These are phyloP conservation scores for Eucalyptus sp. DNA, from an alignment of 345 rosid species.

Conservation along the genomic window DNA sequence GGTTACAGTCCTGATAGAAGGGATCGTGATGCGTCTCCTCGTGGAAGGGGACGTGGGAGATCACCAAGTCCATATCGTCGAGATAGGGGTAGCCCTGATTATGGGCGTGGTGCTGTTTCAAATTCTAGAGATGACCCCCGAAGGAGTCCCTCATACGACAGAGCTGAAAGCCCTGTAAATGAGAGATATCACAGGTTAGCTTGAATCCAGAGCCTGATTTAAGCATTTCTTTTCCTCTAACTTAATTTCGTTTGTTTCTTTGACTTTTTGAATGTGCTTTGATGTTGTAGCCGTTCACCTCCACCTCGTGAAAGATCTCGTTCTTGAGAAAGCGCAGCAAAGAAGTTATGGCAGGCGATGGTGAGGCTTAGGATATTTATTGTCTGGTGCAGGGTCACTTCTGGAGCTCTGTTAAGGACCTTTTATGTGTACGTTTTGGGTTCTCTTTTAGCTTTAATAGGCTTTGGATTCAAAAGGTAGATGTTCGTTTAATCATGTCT, in stretches of 20 bases:
- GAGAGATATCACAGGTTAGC: constrained; percentile 39
- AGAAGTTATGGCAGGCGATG: background rate
- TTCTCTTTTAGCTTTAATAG: background rate
- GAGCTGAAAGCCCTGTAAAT: constrained; percentile 53
- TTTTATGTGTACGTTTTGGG: background rate
- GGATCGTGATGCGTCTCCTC: constrained; percentile 59
- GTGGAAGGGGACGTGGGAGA: constrained; percentile 46
- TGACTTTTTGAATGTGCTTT: background rate
- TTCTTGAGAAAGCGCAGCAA: background rate
- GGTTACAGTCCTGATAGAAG: constrained; percentile 69
- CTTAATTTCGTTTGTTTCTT: background rate
- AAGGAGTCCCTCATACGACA: constrained; percentile 39
- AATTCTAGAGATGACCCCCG: constrained; percentile 29
- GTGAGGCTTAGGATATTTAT: background rate
- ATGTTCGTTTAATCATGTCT: background rate
- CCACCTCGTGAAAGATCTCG: constrained; percentile 27
- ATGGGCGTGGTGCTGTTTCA: constrained; percentile 68
- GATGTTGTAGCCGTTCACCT: constrained; percentile 25
- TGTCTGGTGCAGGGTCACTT: background rate
- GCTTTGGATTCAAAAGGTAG: background rate
- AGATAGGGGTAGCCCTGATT: constrained; percentile 90
- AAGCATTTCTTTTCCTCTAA: background rate
- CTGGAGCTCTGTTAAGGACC: background rate
- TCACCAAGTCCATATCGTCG: constrained; percentile 82
- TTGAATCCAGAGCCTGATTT: background rate